Evolutionary conservation across 805 yeast genomes (phyloP), one percentile per base, ranked within the genome.

Genomic region (Wickerhamiella shivajii): DNA sequence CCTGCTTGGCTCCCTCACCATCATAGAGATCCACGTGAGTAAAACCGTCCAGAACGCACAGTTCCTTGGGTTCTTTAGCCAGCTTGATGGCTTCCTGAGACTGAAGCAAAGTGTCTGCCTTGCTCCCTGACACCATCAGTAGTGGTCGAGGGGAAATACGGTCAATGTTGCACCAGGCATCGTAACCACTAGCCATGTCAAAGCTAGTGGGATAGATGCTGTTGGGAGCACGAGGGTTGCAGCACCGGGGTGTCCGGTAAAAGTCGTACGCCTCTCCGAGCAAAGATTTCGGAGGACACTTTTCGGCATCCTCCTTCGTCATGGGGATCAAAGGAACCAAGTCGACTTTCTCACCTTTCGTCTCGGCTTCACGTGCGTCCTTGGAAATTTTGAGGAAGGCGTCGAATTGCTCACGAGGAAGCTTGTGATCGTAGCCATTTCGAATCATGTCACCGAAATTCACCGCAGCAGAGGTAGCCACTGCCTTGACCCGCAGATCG

Each of bases 221-320:
- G 18, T 12, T 17, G 3, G 33, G 26, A 3, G 29, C 20, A 20
- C 21, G 22, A 3, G 33, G 34, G 18, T 39, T 19, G 10, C 28
- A 31, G 3, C 42, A 39, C 15, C 43, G 37, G 5, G 34, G 29
- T 2, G 42, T 40, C 10, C 33, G 9, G 29, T 41, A 41, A 37
- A 39, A 41, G 15, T 39, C 42, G 27, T 17, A 21, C 11, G 41
- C 44, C 26, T 41, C 43, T n/a, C n/a, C n/a, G n/a, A n/a, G n/a
- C n/a, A n/a, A n/a, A n/a, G n/a, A n/a, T n/a, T n/a, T n/a, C 5
- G n/a, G n/a, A 4, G 29, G 27, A 18, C 29, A 33, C 14, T 24
- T 14, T 24, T 36, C 20, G 13, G 34, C 13, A n/a, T 21, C 31
- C n/a, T 26, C 14, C 9, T 33, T 14, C 29, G 10, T 22, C n/a